A percentile compares a stretch with the other conserved stretches of the same genome.
These are phyloP conservation scores for Dactylellina cionopaga DNA, from an alignment of 2,329 filamentous ascomycete genomes.

Conservation along the genomic window DNA sequence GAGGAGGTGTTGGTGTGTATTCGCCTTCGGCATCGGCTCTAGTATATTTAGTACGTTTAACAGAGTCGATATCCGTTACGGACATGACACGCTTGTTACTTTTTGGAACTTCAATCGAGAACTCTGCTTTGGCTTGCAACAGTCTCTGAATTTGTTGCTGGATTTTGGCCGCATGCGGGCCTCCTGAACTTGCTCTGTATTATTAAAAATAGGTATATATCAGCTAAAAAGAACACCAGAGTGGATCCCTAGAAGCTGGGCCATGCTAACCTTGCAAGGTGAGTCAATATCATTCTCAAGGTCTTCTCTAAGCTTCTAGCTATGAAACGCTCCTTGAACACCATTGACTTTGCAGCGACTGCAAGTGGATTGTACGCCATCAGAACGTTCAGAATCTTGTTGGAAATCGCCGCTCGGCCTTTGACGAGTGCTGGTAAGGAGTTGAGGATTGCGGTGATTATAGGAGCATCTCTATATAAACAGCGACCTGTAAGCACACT, in stretches of 20 bases:
- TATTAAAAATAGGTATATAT: background rate
- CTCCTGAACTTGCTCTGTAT: conserved; percentile 75
- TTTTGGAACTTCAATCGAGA: conserved; percentile 76
- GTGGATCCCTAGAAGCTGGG: background rate
- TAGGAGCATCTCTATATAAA: conserved; percentile 76
- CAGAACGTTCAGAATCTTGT: conserved; percentile 84
- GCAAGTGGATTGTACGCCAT: conserved; percentile 92
- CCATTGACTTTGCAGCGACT: conserved; percentile 79
- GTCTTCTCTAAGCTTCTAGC: conserved; percentile 96
- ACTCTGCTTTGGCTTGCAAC: conserved; percentile 78
- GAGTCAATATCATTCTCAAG: conserved; percentile 81
- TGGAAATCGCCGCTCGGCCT: conserved; percentile 80
- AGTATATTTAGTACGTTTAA: conserved; percentile 42
- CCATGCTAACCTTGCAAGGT: conserved; percentile 65
- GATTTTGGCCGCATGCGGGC: conserved; percentile 78
- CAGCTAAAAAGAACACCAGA: background rate
- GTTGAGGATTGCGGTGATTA: conserved; percentile 92
- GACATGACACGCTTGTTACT: conserved; percentile 78
- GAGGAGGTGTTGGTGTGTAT: conserved; percentile 71
- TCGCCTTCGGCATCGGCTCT: conserved; percentile 56
- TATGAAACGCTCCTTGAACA: conserved; percentile 80
- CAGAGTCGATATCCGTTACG: conserved; percentile 77
- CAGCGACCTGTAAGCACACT: conserved; percentile 46
- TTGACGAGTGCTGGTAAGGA: conserved; percentile 84
- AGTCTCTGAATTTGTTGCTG: conserved; percentile 87